Evolutionary conservation across 2,329 filamentous ascomycete species (phyloP).

Genomic region (Penicillium sp.): DNA sequence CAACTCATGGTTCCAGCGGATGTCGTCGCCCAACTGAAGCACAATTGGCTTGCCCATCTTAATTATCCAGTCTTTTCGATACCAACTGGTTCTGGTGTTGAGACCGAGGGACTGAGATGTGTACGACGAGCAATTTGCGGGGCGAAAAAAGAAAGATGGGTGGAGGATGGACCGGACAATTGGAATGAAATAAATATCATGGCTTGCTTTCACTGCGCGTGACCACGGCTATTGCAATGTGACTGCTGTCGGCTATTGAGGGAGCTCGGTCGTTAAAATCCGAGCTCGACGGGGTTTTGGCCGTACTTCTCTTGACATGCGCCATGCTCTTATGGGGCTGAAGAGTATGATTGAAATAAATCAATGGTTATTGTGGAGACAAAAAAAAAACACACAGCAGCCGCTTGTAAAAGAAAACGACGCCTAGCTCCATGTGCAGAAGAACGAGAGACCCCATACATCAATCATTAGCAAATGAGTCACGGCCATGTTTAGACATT

Average conservation of each 20-base stretch:
- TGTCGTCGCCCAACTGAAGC: conserved; percentile 48
- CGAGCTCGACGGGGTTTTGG: conserved; percentile 5
- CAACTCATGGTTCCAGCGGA: conserved; percentile 49
- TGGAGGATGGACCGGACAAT: not conserved
- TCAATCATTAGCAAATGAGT: too few relatives aligned
- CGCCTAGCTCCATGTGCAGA: too few relatives aligned
- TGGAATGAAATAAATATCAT: conserved; percentile 2
- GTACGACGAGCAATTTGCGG: not conserved
- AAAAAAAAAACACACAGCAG: conserved; percentile 3
- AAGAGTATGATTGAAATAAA: not conserved
- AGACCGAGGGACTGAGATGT: not conserved
- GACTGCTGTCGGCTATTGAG: conserved; percentile 12
- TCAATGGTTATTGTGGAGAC: conserved; percentile 3
- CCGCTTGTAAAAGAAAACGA: too few relatives aligned
- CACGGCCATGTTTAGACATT: too few relatives aligned
- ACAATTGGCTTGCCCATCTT: conserved; percentile 37
- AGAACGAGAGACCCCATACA: too few relatives aligned
- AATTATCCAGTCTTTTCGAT: not conserved
- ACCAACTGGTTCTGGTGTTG: too few relatives aligned
- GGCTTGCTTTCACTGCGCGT: not conserved
- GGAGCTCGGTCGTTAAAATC: conserved; percentile 15
- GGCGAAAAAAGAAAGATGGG: not conserved
- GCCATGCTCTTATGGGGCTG: too few relatives aligned
- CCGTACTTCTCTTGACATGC: too few relatives aligned
- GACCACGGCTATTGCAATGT: conserved; percentile 11